Percentiles rank a stretch among this genome's conserved stretches.
These are phyloP conservation scores for Metarhizium humberi DNA, from an alignment of 2,329 filamentous ascomycete genomes.

Conservation along the genomic window DNA sequence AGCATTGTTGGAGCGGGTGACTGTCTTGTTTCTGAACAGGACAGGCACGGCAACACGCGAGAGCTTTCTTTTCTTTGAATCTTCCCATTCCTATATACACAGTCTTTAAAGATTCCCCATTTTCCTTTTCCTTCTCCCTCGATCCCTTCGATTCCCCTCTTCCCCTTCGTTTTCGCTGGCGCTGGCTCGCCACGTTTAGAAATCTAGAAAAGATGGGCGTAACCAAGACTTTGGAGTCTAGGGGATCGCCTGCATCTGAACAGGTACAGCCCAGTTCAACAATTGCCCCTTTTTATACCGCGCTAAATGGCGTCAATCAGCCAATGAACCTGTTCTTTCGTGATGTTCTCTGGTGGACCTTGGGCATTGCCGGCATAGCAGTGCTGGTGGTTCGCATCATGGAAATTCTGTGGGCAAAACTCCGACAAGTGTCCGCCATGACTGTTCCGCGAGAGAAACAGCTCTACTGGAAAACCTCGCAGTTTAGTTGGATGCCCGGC, in stretches of 20 bases:
- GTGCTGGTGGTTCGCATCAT: slow-evolving; percentile 44
- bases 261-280: slow-evolving; percentile 32
- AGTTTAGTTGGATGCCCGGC: slow-evolving; percentile 51
- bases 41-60: background rate
- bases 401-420: slow-evolving; percentile 44
- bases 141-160: background rate
- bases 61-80: background rate
- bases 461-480: slow-evolving; percentile 47
- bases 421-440: slow-evolving; percentile 53
- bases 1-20: background rate
- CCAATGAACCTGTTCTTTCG: slow-evolving; percentile 46
- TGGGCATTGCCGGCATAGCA: slow-evolving; percentile 45
- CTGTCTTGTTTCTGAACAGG: background rate
- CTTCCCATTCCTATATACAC: background rate
- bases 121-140: background rate
- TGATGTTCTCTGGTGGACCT: slow-evolving; percentile 49
- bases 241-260: slow-evolving; percentile 17
- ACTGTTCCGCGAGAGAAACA: slow-evolving; percentile 40
- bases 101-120: background rate
- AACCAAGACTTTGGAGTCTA: slow-evolving; percentile 21
- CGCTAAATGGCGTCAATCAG: slow-evolving; percentile 53
- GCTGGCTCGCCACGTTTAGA: slow-evolving; percentile 9
- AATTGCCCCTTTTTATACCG: slow-evolving; percentile 45
- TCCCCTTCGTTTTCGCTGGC: slow-evolving; percentile 4
- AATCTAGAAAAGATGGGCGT: slow-evolving; percentile 21